Base-by-base conservation (phyloP, 2,329 filamentous ascomycete species). In the Emergomyces africanus region DNA sequence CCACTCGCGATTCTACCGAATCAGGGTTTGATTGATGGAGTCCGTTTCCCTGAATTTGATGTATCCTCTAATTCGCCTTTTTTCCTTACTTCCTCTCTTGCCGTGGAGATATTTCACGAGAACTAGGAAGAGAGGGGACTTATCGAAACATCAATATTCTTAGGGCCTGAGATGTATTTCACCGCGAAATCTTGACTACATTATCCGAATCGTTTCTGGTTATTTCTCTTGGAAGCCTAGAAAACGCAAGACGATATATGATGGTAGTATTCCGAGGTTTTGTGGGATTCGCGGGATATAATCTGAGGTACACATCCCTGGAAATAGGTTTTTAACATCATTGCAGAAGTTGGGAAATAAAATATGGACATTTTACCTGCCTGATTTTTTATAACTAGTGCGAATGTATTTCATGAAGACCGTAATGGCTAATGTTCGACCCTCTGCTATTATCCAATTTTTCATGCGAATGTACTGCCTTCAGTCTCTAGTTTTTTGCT, bases 251-350 rank as follows among this genome's bases (percentile, higher is more conserved):
- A 39, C 8, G 39, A 44, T 55, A 15, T 48, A 23, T 14, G 44
- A 23, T 30, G 15, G 25, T 28, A 5, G 54, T 33, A 42, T 54
- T 54, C 59, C 55, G 57, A 61, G 54, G 58, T 57, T 44, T 41
- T 51, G 60, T 60, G 62, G 62, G 57, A 23, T 59, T 50, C 59
- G 57, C 58, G 59, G 60, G 64, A 65, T 66, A 62, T 55, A 41
- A 57, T 49, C 55, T 58, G 55, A 64, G 62, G 64, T 65, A 66
- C 65, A 66, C 64, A 20, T 18, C 20, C 18, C 14, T 14, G 35
- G 49, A 20, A 9, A 14, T 42, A 5, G 14, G 5, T n/a, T n/a
- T 39, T 14, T 20, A 20, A 20, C 28, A 54, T 39, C 15, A 28
- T 42, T 42, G 25, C 15, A 3, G 8, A 39, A 37, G 6, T 30